phyloP scores from a whole-genome alignment of 768 basidiomycete genomes.

The Strobilomyces dryophilus region DNA sequence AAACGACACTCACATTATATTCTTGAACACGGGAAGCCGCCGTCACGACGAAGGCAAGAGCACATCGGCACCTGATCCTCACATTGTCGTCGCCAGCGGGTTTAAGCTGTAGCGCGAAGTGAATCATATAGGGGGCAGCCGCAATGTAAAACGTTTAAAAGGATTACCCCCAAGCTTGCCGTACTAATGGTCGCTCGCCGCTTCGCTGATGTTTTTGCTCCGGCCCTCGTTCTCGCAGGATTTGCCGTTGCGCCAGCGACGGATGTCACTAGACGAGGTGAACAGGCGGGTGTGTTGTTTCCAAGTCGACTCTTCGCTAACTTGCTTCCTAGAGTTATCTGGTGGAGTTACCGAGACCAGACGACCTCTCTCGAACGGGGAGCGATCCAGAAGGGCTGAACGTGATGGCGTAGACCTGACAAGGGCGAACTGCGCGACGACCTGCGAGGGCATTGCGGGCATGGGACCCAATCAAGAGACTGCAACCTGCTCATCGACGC shows the following conservation, averaged over 20 bases:
- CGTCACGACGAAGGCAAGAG: too few relatives aligned
- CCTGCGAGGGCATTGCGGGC: neutral
- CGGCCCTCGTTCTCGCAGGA: neutral
- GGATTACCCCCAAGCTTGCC: too few relatives aligned
- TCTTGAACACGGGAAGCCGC: neutral
- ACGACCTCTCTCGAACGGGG: neutral
- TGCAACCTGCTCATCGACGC: slow-evolving; percentile 2
- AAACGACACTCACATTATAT: neutral
- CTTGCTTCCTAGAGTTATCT: neutral
- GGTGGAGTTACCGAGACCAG: neutral
- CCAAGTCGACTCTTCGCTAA: neutral
- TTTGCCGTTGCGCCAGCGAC: neutral
- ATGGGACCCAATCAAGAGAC: slow-evolving; percentile 8
- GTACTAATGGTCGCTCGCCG: neutral
- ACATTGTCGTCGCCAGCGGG: neutral
- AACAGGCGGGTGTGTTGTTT: neutral
- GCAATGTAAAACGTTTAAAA: neutral
- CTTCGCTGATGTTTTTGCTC: neutral
- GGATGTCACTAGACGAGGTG: neutral
- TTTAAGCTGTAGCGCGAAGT: neutral
- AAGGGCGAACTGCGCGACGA: neutral
- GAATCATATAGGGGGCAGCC: neutral
- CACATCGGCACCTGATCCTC: neutral
- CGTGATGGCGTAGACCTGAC: neutral
- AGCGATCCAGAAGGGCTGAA: neutral